Evolutionary conservation across 345 rosid genomes (phyloP).

Genomic region (Syzygium grande): DNA sequence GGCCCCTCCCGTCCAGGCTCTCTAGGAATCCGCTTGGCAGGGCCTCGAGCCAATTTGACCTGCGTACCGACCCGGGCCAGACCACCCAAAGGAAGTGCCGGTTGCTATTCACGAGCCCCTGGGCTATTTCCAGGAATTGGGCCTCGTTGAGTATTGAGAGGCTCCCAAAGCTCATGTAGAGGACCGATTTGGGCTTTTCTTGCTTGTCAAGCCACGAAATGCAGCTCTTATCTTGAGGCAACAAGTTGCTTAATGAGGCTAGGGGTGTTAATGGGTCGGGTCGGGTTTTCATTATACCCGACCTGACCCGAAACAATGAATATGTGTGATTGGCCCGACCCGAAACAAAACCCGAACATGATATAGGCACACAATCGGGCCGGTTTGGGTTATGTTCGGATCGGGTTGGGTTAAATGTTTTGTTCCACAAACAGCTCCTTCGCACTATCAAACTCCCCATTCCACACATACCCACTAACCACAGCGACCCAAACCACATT

Average conservation of each 20-base stretch:
- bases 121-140: background rate
- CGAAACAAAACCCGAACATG: too few relatives aligned
- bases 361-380: too few relatives aligned
- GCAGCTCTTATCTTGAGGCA: conserved; percentile 11
- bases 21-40: background rate
- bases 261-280: too few relatives aligned
- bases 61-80: background rate
- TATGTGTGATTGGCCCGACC: too few relatives aligned
- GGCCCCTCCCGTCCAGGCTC: background rate
- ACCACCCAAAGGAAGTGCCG: background rate
- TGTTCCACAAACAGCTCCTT: too few relatives aligned
- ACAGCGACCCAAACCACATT: too few relatives aligned
- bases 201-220: conserved; percentile 28
- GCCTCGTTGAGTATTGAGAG: conserved; percentile 4
- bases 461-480: too few relatives aligned
- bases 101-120: background rate
- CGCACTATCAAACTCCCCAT: too few relatives aligned
- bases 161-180: conserved; percentile 34
- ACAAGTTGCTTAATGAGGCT: conserved; percentile 8
- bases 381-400: too few relatives aligned
- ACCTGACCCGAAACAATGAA: too few relatives aligned
- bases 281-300: too few relatives aligned
- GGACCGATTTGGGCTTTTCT: conserved; percentile 8
- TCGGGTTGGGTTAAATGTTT: too few relatives aligned
- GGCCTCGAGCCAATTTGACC: background rate